phyloP scores from a whole-genome alignment of 2,329 filamentous ascomycete species.

The Aureobasidium uvarum region DNA sequence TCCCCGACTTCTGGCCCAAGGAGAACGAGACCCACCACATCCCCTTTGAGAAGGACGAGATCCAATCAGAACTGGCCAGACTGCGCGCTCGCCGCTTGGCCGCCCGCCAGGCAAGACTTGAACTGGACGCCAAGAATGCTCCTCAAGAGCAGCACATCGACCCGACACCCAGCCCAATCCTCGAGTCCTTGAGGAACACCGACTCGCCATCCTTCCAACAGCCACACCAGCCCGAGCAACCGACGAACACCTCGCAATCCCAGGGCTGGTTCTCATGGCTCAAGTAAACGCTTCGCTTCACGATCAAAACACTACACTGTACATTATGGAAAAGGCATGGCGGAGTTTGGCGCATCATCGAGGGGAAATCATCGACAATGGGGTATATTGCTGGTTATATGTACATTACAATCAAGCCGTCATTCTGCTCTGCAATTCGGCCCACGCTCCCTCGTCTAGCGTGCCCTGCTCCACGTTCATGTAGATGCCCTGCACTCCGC shows the following conservation, averaged over 20 bases:
- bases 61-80: conserved; percentile 74
- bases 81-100: conserved; percentile 56
- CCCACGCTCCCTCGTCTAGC: conserved; percentile 41
- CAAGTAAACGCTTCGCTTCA: conserved; percentile 15
- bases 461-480: conserved; percentile 58
- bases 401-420: conserved; percentile 31
- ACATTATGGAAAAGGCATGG: conserved; percentile 6
- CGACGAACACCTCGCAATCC: background rate
- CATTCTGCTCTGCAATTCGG: conserved; percentile 41
- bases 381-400: conserved; percentile 31
- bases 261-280: conserved; percentile 29
- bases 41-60: conserved; percentile 76
- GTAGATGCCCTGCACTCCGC: conserved; percentile 76
- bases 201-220: background rate
- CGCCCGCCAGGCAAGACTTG: conserved; percentile 50
- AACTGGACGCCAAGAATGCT: conserved; percentile 36
- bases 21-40: conserved; percentile 72
- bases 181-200: conserved; percentile 21
- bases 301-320: conserved; percentile 3
- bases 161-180: background rate
- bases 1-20: conserved; percentile 92
- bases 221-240: conserved; percentile 2
- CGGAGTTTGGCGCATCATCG: background rate
- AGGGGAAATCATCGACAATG: conserved; percentile 12
- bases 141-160: conserved; percentile 10